A percentile compares a stretch with the other conserved stretches of the same genome.
Conservation (phyloP, 768 basidiomycete genomes). For the Mycena metata region DNA sequence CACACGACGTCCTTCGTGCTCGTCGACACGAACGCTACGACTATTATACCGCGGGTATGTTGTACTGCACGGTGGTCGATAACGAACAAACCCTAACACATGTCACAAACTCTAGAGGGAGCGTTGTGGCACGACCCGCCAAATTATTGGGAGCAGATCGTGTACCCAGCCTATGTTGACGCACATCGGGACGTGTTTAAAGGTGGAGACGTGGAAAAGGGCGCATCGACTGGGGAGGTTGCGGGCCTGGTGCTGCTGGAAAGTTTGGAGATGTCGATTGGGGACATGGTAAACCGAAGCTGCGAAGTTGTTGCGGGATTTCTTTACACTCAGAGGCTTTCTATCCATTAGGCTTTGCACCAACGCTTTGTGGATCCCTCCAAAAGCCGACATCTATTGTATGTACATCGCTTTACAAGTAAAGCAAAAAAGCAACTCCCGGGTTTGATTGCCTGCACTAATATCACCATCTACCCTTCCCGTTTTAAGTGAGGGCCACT, state of each 20-base stretch:
- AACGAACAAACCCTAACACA: constrained; percentile 39
- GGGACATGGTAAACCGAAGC: constrained; percentile 68
- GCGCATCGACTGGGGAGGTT: constrained; percentile 64
- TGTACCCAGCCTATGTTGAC: constrained; percentile 92
- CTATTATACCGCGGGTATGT: constrained; percentile 90
- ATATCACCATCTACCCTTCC: no score
- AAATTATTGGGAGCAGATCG: constrained; percentile 91
- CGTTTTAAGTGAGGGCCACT: no score
- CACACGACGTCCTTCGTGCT: constrained; percentile 77
- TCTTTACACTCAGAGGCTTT: constrained; percentile 17
- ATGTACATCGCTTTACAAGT: no score
- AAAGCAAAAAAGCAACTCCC: no score
- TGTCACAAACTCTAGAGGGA: constrained; percentile 76
- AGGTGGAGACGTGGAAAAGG: constrained; percentile 81
- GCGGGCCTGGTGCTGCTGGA: constrained; percentile 70
- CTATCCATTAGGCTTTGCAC: background rate
- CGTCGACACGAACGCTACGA: constrained; percentile 85
- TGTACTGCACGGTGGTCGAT: constrained; percentile 22
- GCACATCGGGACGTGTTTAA: constrained; percentile 84
- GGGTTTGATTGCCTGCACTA: no score
- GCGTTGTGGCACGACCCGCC: constrained; percentile 92
- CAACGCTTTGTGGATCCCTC: no score
- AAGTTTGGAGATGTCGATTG: constrained; percentile 69
- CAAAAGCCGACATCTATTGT: no score
- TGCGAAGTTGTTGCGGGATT: constrained; percentile 59